Evolutionary conservation across 2,329 filamentous ascomycete species (phyloP).

Genomic region (Lecanicillium sp.): DNA sequence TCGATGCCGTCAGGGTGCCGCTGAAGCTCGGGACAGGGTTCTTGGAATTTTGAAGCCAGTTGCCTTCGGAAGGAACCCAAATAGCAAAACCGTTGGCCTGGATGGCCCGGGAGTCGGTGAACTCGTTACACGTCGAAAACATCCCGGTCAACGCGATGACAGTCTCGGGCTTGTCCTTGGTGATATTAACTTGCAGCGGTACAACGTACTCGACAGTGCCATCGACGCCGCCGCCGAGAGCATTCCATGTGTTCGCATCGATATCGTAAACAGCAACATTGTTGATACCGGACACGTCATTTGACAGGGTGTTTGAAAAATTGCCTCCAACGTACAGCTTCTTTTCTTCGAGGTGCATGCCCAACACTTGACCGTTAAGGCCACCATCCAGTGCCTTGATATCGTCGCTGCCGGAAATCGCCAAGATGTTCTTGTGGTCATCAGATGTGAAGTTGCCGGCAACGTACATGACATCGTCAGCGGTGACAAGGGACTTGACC

Average conservation of each 20-base stretch:
- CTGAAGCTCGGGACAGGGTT: slow-evolving; percentile 55
- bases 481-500: slow-evolving; percentile 59
- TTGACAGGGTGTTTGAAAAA: slow-evolving; percentile 66
- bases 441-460: slow-evolving; percentile 75
- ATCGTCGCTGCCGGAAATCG: slow-evolving; percentile 56
- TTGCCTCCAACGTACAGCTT: slow-evolving; percentile 74
- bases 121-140: slow-evolving; percentile 66
- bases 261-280: slow-evolving; percentile 72
- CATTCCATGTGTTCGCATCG: slow-evolving; percentile 58
- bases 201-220: slow-evolving; percentile 69
- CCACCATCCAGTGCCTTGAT: slow-evolving; percentile 60
- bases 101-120: slow-evolving; percentile 52
- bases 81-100: slow-evolving; percentile 71
- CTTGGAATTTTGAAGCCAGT: slow-evolving; percentile 80
- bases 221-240: slow-evolving; percentile 80
- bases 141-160: slow-evolving; percentile 73
- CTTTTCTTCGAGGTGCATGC: slow-evolving; percentile 59
- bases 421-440: slow-evolving; percentile 66
- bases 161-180: slow-evolving; percentile 55
- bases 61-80: slow-evolving; percentile 78
- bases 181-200: slow-evolving; percentile 71
- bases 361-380: slow-evolving; percentile 69
- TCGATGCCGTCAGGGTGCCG: slow-evolving; percentile 62
- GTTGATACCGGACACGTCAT: slow-evolving; percentile 54
- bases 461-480: slow-evolving; percentile 60